Conservation (phyloP, 805 yeast genomes). For the Starmera amethionina region DNA sequence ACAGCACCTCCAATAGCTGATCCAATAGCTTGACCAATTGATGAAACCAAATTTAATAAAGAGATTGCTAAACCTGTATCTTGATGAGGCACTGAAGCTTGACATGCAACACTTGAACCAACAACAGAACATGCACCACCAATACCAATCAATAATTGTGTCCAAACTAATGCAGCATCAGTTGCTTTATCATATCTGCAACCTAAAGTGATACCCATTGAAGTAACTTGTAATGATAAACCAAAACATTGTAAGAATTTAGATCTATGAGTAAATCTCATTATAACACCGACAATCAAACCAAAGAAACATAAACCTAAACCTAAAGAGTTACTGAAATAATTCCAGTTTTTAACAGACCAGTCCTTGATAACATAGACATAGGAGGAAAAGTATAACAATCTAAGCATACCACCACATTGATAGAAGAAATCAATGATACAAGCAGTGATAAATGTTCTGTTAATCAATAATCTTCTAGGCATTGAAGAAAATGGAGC, state of each 20-base stretch:
- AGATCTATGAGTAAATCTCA: slow-evolving; percentile 26
- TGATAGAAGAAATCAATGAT: slow-evolving; percentile 24
- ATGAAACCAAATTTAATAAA: slow-evolving; percentile 22
- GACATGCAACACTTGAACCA: slow-evolving; percentile 27
- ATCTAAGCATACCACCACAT: slow-evolving; percentile 20
- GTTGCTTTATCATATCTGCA: slow-evolving; percentile 15
- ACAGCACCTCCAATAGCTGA: slow-evolving; percentile 30
- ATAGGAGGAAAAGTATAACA: slow-evolving; percentile 25
- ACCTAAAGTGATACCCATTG: slow-evolving; percentile 22
- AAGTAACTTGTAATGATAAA: slow-evolving; percentile 22
- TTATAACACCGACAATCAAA: slow-evolving; percentile 24
- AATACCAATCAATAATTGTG: slow-evolving; percentile 26
- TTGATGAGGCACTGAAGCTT: slow-evolving; percentile 32
- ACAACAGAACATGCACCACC: slow-evolving; percentile 30
- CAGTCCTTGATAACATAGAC: slow-evolving; percentile 23
- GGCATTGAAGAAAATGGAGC: slow-evolving; percentile 30
- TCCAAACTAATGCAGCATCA: slow-evolving; percentile 20
- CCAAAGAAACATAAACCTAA: slow-evolving; percentile 29
- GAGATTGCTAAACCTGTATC: slow-evolving; percentile 32
- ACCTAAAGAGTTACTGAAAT: slow-evolving; percentile 27
- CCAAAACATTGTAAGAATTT: slow-evolving; percentile 27
- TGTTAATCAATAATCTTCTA: slow-evolving; percentile 24
- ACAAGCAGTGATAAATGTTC: slow-evolving; percentile 26
- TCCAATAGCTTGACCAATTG: slow-evolving; percentile 31
- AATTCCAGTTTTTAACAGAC: slow-evolving; percentile 25